phyloP scores from a whole-genome alignment of 345 rosid species.

The Conringia planisiliqua region DNA sequence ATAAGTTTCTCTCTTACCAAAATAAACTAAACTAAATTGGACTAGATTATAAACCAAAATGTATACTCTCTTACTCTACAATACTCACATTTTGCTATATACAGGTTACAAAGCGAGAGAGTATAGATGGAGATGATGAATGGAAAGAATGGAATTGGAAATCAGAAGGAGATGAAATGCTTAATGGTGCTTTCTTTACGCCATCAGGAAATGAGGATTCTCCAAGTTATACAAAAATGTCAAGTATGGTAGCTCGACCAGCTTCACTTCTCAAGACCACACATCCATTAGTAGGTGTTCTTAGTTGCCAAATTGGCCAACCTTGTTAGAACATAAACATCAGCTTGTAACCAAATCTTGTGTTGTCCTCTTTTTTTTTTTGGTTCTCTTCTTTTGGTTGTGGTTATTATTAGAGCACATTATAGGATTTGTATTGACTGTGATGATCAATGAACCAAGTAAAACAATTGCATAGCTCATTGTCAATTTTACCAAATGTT shows the following conservation, averaged over 20 bases:
- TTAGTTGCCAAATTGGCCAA: slow-evolving; percentile 43
- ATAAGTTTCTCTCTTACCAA: neutral
- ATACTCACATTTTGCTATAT: neutral
- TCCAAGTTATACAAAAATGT: slow-evolving; percentile 49
- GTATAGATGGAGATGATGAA: slow-evolving; percentile 22
- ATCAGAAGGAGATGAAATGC: slow-evolving; percentile 59
- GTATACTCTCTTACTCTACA: neutral
- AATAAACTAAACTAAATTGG: neutral
- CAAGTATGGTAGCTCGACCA: slow-evolving; percentile 67
- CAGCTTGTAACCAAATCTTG: neutral
- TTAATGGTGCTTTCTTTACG: slow-evolving; percentile 61
- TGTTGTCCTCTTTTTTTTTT: neutral
- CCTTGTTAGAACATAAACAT: slow-evolving; percentile 38
- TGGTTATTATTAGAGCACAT: neutral
- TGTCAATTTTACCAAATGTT: neutral
- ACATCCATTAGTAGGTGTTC: slow-evolving; percentile 47
- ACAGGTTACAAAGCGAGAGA: slow-evolving; percentile 64
- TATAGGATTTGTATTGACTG: neutral
- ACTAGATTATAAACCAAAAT: neutral
- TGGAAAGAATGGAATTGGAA: slow-evolving; percentile 76
- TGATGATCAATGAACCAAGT: neutral
- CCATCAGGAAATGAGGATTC: slow-evolving; percentile 53
- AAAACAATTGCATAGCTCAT: slow-evolving; percentile 1
- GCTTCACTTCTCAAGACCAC: slow-evolving; percentile 40
- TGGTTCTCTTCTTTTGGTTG: neutral